phyloP scores from a whole-genome alignment of 2,329 filamentous ascomycete species.

The Verticillium tricorpus region DNA sequence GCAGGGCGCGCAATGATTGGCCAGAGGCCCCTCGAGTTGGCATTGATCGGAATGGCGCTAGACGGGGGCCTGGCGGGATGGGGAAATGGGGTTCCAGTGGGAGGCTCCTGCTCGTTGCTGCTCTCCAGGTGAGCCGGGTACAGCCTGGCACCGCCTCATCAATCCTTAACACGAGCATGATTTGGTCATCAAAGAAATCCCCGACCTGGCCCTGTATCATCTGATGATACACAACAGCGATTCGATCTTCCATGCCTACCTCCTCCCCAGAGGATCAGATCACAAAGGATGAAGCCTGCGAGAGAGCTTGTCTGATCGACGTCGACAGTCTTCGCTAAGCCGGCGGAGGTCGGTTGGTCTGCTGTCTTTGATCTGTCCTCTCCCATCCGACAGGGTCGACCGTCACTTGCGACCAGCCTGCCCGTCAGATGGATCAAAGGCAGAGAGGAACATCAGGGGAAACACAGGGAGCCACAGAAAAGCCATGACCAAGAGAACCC shows the following conservation, averaged over 20 bases:
- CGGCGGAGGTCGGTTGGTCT: neutral
- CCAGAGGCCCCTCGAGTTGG: slow-evolving; percentile 14
- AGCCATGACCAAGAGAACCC: neutral
- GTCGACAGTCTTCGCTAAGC: neutral
- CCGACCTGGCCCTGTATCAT: neutral
- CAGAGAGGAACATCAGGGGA: neutral
- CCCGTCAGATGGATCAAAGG: neutral
- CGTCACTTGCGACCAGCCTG: neutral
- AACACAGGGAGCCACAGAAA: neutral
- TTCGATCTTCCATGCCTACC: neutral
- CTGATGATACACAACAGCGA: neutral
- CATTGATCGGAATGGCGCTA: slow-evolving; percentile 26
- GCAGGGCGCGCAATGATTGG: slow-evolving; percentile 18
- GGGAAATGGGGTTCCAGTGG: slow-evolving; percentile 14
- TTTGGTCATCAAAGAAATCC: neutral
- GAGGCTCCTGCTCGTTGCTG: neutral
- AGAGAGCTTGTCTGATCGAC: neutral
- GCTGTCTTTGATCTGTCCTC: neutral
- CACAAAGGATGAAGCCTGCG: neutral
- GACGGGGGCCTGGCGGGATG: slow-evolving; percentile 1
- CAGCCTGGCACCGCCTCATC: neutral
- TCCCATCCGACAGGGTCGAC: neutral
- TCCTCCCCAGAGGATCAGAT: neutral
- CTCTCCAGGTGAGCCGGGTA: neutral
- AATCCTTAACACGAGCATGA: slow-evolving; percentile 1